phyloP scores from a whole-genome alignment of 768 basidiomycete genomes.

The Mrakia blollopis region DNA sequence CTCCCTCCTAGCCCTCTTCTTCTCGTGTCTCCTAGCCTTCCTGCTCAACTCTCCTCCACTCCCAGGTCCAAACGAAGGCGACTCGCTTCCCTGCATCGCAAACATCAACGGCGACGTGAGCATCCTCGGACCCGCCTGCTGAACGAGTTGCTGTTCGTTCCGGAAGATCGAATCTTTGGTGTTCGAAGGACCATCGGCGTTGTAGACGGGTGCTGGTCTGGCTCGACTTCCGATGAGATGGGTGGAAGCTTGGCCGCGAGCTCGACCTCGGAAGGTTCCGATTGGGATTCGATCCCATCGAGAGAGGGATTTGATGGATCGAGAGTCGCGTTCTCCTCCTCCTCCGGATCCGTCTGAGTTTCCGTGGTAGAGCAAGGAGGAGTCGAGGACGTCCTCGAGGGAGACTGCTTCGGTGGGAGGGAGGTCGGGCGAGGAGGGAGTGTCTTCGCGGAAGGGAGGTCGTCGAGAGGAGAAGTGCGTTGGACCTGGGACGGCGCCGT shows the following conservation, averaged over 20 bases:
- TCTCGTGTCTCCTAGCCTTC: neutral
- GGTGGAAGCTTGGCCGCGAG: conserved; percentile 11
- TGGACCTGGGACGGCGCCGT: conserved; percentile 12
- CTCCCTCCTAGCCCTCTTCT: conserved; percentile 8
- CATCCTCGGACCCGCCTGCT: conserved; percentile 1
- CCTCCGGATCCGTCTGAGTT: conserved; percentile 11
- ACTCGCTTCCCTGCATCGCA: neutral
- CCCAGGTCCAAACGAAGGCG: neutral
- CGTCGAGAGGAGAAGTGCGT: conserved; percentile 5
- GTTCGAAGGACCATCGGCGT: neutral
- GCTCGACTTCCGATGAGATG: conserved; percentile 12
- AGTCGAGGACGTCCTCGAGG: conserved; percentile 28
- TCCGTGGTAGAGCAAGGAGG: conserved; percentile 24
- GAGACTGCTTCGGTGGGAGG: conserved; percentile 21
- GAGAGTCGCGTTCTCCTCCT: neutral
- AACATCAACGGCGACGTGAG: neutral
- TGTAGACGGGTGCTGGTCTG: neutral
- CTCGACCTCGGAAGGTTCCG: conserved; percentile 32
- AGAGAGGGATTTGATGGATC: conserved; percentile 8
- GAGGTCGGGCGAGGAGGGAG: conserved; percentile 28
- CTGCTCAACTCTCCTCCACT: neutral
- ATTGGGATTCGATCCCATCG: conserved; percentile 32
- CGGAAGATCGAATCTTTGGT: conserved; percentile 10
- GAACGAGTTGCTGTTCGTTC: neutral
- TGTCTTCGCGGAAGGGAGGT: conserved; percentile 23